Conservation (phyloP, 768 basidiomycete species). For the Polyporus arcularius region DNA sequence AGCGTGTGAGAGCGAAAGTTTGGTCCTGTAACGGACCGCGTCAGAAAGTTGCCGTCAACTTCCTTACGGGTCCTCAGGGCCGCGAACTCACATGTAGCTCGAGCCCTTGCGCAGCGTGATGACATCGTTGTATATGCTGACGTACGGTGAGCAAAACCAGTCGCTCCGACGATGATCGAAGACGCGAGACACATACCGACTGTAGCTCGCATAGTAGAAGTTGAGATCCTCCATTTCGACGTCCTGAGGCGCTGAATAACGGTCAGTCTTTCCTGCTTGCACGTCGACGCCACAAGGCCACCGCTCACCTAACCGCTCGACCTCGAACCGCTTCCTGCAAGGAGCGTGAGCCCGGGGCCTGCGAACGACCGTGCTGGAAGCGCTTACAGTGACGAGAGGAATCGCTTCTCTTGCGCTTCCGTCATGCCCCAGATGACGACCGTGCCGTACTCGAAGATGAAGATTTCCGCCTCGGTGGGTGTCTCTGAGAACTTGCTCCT, state of each 20-base stretch:
- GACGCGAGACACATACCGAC: conserved; percentile 53
- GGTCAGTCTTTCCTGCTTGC: neutral
- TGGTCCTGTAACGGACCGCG: conserved; percentile 65
- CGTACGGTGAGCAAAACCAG: conserved; percentile 5
- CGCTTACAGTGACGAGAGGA: conserved; percentile 86
- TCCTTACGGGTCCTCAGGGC: neutral
- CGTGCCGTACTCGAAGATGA: conserved; percentile 91
- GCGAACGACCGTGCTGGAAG: neutral
- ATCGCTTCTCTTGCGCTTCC: conserved; percentile 86
- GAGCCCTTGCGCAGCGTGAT: conserved; percentile 94
- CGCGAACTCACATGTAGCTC: conserved; percentile 79
- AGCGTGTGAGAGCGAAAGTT: conserved; percentile 91
- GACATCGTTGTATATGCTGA: conserved; percentile 94
- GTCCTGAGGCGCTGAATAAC: conserved; percentile 70
- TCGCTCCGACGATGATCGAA: conserved; percentile 4
- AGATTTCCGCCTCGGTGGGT: conserved; percentile 81
- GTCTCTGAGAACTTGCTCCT: conserved; percentile 69
- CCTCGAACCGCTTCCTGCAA: conserved; percentile 86
- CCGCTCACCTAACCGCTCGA: conserved; percentile 75
- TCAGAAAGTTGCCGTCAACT: neutral
- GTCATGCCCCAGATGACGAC: conserved; percentile 99
- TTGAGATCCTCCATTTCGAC: conserved; percentile 97
- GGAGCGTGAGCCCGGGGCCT: neutral
- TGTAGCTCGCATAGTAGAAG: conserved; percentile 96
- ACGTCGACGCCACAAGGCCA: neutral